Base-by-base conservation (phyloP, 306 rosid genomes). In the Gastrolobium bilobum region DNA sequence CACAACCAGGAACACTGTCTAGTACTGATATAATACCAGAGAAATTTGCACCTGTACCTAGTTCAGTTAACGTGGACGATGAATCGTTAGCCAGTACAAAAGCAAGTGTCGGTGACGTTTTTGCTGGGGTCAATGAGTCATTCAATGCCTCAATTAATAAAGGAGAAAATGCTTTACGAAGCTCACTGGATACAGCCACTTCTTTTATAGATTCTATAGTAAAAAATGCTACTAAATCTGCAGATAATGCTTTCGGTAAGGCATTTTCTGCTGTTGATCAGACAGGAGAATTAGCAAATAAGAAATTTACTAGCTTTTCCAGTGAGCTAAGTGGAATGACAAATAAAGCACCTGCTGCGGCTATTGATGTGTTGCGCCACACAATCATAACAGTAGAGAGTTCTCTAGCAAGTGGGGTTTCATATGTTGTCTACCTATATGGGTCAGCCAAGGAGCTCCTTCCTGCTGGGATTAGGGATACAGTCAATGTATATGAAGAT, bases 361-460 rank as follows among this genome's bases (percentile, higher is more conserved):
- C 88, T 68, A 68, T 87, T 80, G 91, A 92, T 79, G 80, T 68
- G 59, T 84, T 95, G 82, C 92, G 98, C 65, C 80, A 58, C 68
- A 84, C 88, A 26, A 83, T 91, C 78, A 69, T 88, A 44, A 76
- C 81, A 4, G 87, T 87, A 73, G 97, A 88, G 90, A 88, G 89
- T 90, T 85, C 91, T 71, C 67, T 95, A 71, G 26, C 87, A 53
- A 88, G 76, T 44, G 97, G 92, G 43, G 87, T 85, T 82, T 92
- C 98, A 20, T 86, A 88, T 52, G 73, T 83, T 60, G 76, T 87
- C 71, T 84, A 85, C 80, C 86, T 93, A 11, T 91, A 91, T 63
- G 91, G 92, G 26, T 87, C 96, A 9, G 89, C 87, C 82, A 95
- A 95, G 88, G 94, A 90, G 47, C 76, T 80, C 50, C 89, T 92